Evolutionary conservation across 805 yeast species (phyloP).

Genomic region (Candida maesae): DNA sequence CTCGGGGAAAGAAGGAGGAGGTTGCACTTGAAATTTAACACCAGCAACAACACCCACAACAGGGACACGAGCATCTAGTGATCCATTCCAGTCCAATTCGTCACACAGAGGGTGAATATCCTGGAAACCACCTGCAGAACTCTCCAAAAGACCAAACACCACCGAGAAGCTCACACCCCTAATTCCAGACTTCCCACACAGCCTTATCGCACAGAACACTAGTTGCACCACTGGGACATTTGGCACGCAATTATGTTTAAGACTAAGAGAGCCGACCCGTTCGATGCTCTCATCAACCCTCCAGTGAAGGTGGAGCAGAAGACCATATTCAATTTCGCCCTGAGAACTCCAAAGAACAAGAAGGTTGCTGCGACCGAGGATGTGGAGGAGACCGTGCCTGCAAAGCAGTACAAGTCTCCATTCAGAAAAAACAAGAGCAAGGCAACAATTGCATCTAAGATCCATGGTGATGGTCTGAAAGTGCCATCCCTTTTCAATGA

Average conservation of each 20-base stretch:
- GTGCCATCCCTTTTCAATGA: slow-evolving; percentile 14
- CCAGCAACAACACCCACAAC: too few species aligned
- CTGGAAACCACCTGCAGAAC: too few species aligned
- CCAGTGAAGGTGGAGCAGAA: slow-evolving; percentile 14
- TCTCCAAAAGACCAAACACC: too few species aligned
- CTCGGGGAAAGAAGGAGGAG: not conserved
- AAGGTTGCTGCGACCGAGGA: slow-evolving; percentile 3
- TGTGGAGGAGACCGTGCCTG: slow-evolving; percentile 1
- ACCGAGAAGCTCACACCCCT: too few species aligned
- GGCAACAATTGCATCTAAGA: slow-evolving; percentile 1
- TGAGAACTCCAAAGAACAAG: slow-evolving; percentile 13
- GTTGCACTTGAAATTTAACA: not conserved
- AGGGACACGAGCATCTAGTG: too few species aligned
- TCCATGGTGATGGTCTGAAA: slow-evolving; percentile 3
- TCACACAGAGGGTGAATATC: too few species aligned
- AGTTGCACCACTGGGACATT: not conserved
- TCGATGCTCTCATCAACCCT: slow-evolving; percentile 9
- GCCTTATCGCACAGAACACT: not conserved
- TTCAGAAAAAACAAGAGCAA: slow-evolving; percentile 13
- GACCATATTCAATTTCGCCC: slow-evolving; percentile 18
- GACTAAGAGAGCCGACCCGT: slow-evolving; percentile 14
- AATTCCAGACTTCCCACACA: not conserved
- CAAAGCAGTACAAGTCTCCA: slow-evolving; percentile 15
- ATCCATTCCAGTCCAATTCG: too few species aligned
- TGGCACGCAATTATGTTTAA: not conserved